phyloP scores from a whole-genome alignment of 306 rosid species.

The Fagus crenata region DNA sequence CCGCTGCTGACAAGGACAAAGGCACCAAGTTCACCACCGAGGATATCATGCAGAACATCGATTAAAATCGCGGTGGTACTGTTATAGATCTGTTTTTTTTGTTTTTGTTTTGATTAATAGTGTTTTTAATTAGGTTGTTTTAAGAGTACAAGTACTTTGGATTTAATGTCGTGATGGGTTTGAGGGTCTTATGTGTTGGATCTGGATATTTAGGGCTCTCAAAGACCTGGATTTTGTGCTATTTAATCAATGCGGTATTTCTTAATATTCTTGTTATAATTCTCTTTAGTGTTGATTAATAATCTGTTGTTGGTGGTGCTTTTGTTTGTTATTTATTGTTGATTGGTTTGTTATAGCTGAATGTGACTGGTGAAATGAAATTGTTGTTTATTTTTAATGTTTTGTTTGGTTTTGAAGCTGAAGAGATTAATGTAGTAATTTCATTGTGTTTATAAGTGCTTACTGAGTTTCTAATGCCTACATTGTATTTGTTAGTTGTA shows the following conservation, averaged over 20 bases:
- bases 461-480: not conserved
- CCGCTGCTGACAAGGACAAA: constrained; percentile 94
- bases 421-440: not conserved
- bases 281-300: not conserved
- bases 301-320: not conserved
- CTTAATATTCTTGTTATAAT: not conserved
- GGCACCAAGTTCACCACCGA: constrained; percentile 91
- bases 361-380: not conserved
- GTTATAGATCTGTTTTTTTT: not conserved
- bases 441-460: not conserved
- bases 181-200: constrained; percentile 25
- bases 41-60: constrained; percentile 86
- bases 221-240: constrained; percentile 16
- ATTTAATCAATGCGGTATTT: not conserved
- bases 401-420: not conserved
- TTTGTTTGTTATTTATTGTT: not conserved
- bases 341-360: too few species aligned
- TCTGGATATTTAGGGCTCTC: constrained; percentile 4
- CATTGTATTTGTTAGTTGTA: not conserved
- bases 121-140: not conserved
- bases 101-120: not conserved
- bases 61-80: constrained; percentile 32
- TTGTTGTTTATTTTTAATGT: not conserved
- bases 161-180: not conserved
- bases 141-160: not conserved